Percentiles rank a stretch among this genome's conserved stretches.
These are phyloP conservation scores for Penstemon newberryi DNA, from an alignment of 257 asterid species.

Conservation along the genomic window DNA sequence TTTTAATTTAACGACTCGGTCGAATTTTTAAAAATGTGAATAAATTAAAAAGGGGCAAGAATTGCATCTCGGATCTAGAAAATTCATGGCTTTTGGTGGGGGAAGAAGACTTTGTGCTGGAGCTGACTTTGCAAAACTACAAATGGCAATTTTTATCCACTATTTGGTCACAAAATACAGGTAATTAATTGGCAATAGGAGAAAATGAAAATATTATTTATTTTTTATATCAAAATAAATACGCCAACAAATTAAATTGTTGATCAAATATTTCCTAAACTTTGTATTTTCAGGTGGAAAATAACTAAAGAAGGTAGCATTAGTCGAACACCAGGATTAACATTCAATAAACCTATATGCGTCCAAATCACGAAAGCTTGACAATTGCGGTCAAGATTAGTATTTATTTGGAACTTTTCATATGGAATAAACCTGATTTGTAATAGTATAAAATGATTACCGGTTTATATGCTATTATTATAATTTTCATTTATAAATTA, in stretches of 20 bases:
- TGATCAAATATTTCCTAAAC: not conserved
- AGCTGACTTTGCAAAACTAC: slow-evolving; percentile 59
- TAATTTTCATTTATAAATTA: no score
- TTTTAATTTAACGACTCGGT: not conserved
- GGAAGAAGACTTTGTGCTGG: slow-evolving; percentile 64
- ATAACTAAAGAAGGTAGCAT: slow-evolving; percentile 45
- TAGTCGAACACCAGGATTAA: slow-evolving; percentile 49
- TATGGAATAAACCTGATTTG: no score
- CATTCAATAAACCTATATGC: slow-evolving; percentile 23
- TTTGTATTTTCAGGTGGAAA: slow-evolving; percentile 38
- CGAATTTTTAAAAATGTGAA: not conserved
- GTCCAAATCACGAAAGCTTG: no score
- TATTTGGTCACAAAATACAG: slow-evolving; percentile 50
- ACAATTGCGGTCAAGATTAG: no score
- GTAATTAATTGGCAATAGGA: slow-evolving; percentile 24
- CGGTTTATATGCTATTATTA: no score
- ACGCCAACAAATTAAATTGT: not conserved
- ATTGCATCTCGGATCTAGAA: slow-evolving; percentile 47
- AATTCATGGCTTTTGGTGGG: slow-evolving; percentile 67
- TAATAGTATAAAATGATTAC: no score
- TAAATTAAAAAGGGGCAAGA: slow-evolving; percentile 41
- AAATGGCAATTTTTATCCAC: slow-evolving; percentile 59
- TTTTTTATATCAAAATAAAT: not conserved
- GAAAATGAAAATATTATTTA: slow-evolving; percentile 4
- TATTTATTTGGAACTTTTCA: no score